A percentile compares a stretch with the other conserved stretches of the same genome.
Evolutionary conservation across 768 basidiomycete genomes (phyloP).

Genomic region (Lentinus brumalis): DNA sequence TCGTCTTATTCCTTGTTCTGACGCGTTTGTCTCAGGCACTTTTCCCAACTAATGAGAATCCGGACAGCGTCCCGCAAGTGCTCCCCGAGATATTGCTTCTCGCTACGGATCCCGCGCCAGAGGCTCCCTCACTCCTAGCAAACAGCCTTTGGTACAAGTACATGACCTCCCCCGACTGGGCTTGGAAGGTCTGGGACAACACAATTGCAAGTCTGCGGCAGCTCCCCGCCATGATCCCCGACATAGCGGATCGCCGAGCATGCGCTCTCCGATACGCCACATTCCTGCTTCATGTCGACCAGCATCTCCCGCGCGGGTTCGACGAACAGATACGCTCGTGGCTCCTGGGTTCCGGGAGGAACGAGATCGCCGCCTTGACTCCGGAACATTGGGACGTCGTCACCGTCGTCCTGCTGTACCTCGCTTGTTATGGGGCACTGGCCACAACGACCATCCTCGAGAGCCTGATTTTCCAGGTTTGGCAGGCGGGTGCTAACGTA

Average conservation of each 20-base stretch:
- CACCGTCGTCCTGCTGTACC: conserved; percentile 59
- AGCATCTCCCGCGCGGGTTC: conserved; percentile 73
- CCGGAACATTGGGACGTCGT: conserved; percentile 70
- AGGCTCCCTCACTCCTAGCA: conserved; percentile 70
- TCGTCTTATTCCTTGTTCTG: neutral
- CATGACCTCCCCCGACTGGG: conserved; percentile 71
- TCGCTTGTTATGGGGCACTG: conserved; percentile 67
- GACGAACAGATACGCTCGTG: conserved; percentile 72
- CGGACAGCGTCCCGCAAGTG: conserved; percentile 38
- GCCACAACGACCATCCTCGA: conserved; percentile 71
- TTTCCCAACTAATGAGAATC: conserved; percentile 38
- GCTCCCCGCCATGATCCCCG: conserved; percentile 57
- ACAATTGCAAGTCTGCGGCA: conserved; percentile 74
- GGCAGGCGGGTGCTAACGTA: conserved; percentile 57
- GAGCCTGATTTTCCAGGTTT: conserved; percentile 79
- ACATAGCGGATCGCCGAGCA: conserved; percentile 45
- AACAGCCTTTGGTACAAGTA: conserved; percentile 85
- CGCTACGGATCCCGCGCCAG: conserved; percentile 56
- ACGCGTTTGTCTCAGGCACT: conserved; percentile 36
- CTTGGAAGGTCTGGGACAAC: conserved; percentile 84
- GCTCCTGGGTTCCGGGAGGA: conserved; percentile 69
- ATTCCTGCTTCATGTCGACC: conserved; percentile 74
- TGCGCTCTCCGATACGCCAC: conserved; percentile 67
- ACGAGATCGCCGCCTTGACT: conserved; percentile 60
- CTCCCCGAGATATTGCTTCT: conserved; percentile 69